phyloP scores from a whole-genome alignment of 192 early-diverging fungal species.

The Coemansia furcata region DNA sequence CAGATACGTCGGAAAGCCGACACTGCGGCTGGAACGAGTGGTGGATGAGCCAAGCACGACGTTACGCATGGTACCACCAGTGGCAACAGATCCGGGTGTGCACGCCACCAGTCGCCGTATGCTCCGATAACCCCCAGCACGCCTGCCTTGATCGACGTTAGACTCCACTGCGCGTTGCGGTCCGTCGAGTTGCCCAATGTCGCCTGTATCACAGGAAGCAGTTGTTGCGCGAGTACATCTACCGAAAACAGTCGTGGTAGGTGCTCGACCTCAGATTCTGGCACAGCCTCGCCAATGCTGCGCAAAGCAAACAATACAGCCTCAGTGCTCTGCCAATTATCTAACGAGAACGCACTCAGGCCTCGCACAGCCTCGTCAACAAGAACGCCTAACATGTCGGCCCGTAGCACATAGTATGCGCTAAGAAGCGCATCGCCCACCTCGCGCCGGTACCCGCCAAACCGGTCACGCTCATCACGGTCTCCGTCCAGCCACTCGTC shows the following conservation, averaged over 20 bases:
- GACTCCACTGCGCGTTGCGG: constrained; percentile 23
- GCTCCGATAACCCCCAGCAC: constrained; percentile 54
- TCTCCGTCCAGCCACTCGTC: constrained; percentile 56
- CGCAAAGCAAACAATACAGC: constrained; percentile 65
- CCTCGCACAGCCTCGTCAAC: constrained; percentile 21
- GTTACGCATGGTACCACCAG: constrained; percentile 63
- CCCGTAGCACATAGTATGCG: constrained; percentile 64
- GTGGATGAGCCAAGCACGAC: constrained; percentile 56
- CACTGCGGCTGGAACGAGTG: constrained; percentile 61
- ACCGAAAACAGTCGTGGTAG: constrained; percentile 62
- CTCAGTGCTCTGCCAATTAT: constrained; percentile 51
- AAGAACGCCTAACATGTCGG: constrained; percentile 55
- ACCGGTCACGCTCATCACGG: constrained; percentile 60
- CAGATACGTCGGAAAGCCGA: constrained; percentile 66
- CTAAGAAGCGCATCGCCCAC: constrained; percentile 72
- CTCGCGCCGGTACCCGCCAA: constrained; percentile 64
- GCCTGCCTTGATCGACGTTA: constrained; percentile 19
- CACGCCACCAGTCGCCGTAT: constrained; percentile 67
- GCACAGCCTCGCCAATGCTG: constrained; percentile 65
- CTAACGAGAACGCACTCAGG: constrained; percentile 24
- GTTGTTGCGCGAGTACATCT: constrained; percentile 29
- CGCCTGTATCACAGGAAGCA: constrained; percentile 47
- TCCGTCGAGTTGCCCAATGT: constrained; percentile 15
- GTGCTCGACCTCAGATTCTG: constrained; percentile 51
- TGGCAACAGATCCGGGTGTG: constrained; percentile 59